Conservation (phyloP, 2,329 filamentous ascomycete genomes). For the Cephalotrichum gorgonifer region DNA sequence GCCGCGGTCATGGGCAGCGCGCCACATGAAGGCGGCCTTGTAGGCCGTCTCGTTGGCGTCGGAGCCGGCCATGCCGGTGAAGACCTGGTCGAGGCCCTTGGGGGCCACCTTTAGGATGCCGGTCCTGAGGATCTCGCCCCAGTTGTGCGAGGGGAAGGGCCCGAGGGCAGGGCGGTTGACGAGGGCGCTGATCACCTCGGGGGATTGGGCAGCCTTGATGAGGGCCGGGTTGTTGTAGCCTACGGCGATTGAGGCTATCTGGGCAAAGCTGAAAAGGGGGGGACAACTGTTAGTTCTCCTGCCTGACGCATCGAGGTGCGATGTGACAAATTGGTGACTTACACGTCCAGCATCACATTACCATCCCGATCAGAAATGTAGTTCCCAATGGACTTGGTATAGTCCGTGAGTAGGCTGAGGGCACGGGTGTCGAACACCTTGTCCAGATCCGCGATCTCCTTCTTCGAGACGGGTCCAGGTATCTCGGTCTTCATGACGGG, state of each 20-base stretch:
- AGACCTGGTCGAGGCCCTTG: slow-evolving; percentile 67
- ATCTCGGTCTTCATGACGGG: slow-evolving; percentile 50
- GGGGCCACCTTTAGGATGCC: slow-evolving; percentile 65
- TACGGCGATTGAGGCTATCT: slow-evolving; percentile 76
- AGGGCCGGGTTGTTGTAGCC: slow-evolving; percentile 72
- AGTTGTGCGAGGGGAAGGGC: slow-evolving; percentile 70
- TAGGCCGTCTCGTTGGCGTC: slow-evolving; percentile 80
- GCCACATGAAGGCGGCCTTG: slow-evolving; percentile 81
- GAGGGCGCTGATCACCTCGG: slow-evolving; percentile 62
- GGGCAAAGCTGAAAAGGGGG: slow-evolving; percentile 48
- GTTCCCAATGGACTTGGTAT: slow-evolving; percentile 66
- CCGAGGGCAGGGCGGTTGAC: slow-evolving; percentile 73
- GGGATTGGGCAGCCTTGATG: slow-evolving; percentile 51
- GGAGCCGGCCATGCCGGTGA: slow-evolving; percentile 69
- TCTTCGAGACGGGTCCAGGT: slow-evolving; percentile 65
- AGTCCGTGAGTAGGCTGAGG: slow-evolving; percentile 74
- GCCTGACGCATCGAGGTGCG: not conserved
- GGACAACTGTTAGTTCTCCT: slow-evolving; percentile 3
- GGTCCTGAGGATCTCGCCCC: slow-evolving; percentile 60
- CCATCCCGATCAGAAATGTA: slow-evolving; percentile 68
- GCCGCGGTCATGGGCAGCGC: slow-evolving; percentile 61
- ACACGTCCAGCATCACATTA: slow-evolving; percentile 64
- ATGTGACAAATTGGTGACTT: slow-evolving; percentile 19
- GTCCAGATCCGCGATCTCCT: slow-evolving; percentile 59
- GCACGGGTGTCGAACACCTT: slow-evolving; percentile 78